Evolutionary conservation across 108 stramenopile genomes (phyloP), one percentile per base, ranked within the genome.

Genomic region (Cyclostephanos invisitatus): DNA sequence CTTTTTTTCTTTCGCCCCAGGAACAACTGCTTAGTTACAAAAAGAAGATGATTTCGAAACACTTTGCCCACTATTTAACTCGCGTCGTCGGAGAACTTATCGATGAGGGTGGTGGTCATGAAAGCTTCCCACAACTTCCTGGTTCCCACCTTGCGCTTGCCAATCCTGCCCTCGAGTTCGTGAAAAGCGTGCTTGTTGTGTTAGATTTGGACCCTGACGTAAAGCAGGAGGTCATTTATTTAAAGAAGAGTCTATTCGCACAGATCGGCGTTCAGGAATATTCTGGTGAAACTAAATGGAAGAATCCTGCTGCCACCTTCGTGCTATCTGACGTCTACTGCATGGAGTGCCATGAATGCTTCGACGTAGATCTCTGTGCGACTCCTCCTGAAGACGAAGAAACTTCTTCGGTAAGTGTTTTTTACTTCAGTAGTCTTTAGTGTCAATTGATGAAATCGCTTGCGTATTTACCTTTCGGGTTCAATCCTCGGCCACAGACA

Each of bases 251-350:
- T 69, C 82, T 98, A 8, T 84, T 98, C 38, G 90, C 97, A 18
- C 94, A 98, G 73, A 81, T 99, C 42, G 93, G 94, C 17, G 89
- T 98, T 56, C 88, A 92, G 12, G 98, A 99, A 73, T 99, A 98
- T 86, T 88, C 91, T 14, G 75, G 70, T 47, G 86, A 86, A 68
- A 93, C 94, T 5, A 35, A 78, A 57, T 98, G 95, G 90, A 68
- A 77, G 35, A 93, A 97, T 72, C 98, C 96, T 24, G 93, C 91
- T 63, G 85, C 87, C 18, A 79, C 84, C 10, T 93, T 97, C 72
- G 86, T 96, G 32, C 73, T 99, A 35, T 90, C 93, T 12, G 97
- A 98, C 71, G 89, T 98, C 7, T 94, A 96, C 69, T 99, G 99
- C 79, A 65, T 72, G 11, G 94, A 96, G 78, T 99, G 99, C 75